A percentile compares a stretch with the other conserved stretches of the same genome.
Evolutionary conservation across 1,284 basidiomycete genomes (phyloP).

Genomic region (Ganoderma lingzhi): DNA sequence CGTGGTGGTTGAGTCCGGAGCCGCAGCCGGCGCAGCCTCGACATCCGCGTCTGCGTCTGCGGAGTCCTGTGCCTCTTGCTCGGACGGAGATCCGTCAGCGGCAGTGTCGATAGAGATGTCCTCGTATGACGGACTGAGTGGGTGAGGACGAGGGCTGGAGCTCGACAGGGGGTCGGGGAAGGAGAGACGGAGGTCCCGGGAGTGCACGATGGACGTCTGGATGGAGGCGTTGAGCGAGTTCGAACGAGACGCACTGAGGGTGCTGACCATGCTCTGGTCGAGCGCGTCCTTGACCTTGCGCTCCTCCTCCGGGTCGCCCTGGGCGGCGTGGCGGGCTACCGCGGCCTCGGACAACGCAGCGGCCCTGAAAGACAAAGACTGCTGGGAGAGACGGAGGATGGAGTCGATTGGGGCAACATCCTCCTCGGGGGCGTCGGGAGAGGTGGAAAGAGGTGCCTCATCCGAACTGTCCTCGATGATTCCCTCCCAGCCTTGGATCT

Average conservation of each 20-base stretch:
- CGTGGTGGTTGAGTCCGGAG: constrained; percentile 48
- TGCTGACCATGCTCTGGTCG: constrained; percentile 82
- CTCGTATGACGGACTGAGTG: constrained; percentile 60
- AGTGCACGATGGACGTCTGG: constrained; percentile 60
- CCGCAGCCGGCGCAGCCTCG: constrained; percentile 37
- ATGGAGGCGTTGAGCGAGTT: constrained; percentile 54
- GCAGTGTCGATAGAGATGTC: constrained; percentile 41
- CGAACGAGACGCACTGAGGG: constrained; percentile 73
- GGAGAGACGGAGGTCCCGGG: constrained; percentile 76
- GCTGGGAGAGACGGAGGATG: constrained; percentile 25
- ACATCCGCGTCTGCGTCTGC: constrained; percentile 11
- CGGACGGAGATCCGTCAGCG: constrained; percentile 34
- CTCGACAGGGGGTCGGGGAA: constrained; percentile 81
- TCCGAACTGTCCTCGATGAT: constrained; percentile 66
- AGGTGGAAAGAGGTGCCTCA: constrained; percentile 36
- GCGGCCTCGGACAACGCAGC: constrained; percentile 39
- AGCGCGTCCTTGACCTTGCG: constrained; percentile 72
- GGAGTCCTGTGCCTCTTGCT: constrained; percentile 27
- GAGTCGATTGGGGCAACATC: constrained; percentile 8
- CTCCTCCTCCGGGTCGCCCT: constrained; percentile 60
- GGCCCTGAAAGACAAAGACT: constrained; percentile 29
- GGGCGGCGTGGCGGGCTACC: constrained; percentile 37
- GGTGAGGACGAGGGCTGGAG: constrained; percentile 66
- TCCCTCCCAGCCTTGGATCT: constrained; percentile 79
- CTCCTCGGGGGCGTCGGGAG: constrained; percentile 37